A percentile compares a stretch with the other conserved stretches of the same genome.
Evolutionary conservation across 345 rosid species (phyloP).

Genomic region (Dovyalis caffra): DNA sequence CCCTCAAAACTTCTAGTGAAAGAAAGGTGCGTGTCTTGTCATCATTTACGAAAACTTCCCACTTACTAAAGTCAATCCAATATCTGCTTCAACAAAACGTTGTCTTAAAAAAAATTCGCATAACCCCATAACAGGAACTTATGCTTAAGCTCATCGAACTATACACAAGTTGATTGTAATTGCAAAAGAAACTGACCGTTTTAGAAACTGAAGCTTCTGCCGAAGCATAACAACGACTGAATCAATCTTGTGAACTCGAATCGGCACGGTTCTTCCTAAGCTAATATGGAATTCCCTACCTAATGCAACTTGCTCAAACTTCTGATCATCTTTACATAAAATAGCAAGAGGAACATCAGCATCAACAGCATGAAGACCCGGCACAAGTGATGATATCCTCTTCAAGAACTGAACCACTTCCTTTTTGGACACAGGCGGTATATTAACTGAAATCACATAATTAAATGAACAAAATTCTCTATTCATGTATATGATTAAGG

Average conservation of each 20-base stretch:
- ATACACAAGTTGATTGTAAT: background rate
- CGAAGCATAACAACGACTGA: conserved; percentile 69
- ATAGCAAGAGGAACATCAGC: conserved; percentile 60
- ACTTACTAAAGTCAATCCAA: conserved; percentile 74
- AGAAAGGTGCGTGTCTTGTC: conserved; percentile 70
- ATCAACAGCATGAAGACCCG: conserved; percentile 66
- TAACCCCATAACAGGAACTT: background rate
- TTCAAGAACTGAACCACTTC: conserved; percentile 55
- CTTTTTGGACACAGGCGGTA: conserved; percentile 50
- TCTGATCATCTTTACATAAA: conserved; percentile 55
- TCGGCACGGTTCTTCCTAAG: conserved; percentile 74
- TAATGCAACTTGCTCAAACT: conserved; percentile 52
- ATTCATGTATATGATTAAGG: background rate
- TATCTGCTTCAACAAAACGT: conserved; percentile 40
- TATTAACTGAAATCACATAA: conserved; percentile 35
- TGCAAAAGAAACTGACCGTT: conserved; percentile 34
- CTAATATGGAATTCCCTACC: conserved; percentile 85
- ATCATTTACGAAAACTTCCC: conserved; percentile 86
- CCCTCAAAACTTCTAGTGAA: conserved; percentile 58
- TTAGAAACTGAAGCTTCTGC: conserved; percentile 70
- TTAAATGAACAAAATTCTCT: too few relatives aligned
- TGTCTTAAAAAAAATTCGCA: background rate
- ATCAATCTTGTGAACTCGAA: conserved; percentile 82
- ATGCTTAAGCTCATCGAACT: background rate
- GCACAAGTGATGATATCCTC: conserved; percentile 53